Conservation (phyloP, 768 basidiomycete genomes). For the Collybia sordida region DNA sequence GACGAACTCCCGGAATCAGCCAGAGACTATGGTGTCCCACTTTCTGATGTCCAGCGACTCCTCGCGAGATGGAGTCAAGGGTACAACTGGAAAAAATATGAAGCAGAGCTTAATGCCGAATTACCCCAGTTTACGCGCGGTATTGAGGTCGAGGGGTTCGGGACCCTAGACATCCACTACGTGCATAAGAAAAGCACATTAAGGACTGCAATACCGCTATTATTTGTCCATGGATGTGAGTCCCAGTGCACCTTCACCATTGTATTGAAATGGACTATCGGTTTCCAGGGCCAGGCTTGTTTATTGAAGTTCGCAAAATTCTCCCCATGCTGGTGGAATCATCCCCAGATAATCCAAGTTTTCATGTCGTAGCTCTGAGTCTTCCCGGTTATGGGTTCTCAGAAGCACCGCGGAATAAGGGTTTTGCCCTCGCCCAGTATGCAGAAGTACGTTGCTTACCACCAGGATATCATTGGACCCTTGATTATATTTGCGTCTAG, state of each 20-base stretch:
- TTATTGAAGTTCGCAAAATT: conserved; percentile 57
- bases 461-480: neutral
- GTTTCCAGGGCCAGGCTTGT: conserved; percentile 60
- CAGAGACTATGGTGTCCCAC: conserved; percentile 50
- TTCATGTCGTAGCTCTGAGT: conserved; percentile 63
- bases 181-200: conserved; percentile 52
- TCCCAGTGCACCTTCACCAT: conserved; percentile 1
- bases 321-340: conserved; percentile 49
- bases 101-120: conserved; percentile 48
- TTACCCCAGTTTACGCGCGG: conserved; percentile 57
- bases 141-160: conserved; percentile 48
- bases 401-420: conserved; percentile 48
- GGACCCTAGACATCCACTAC: conserved; percentile 49
- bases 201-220: conserved; percentile 40
- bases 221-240: conserved; percentile 54
- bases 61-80: conserved; percentile 45
- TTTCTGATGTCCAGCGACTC: conserved; percentile 47
- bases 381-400: conserved; percentile 67
- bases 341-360: conserved; percentile 47
- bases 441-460: conserved; percentile 46
- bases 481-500: conserved; percentile 18
- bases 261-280: neutral
- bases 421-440: conserved; percentile 48
- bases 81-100: conserved; percentile 58
- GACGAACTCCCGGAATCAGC: conserved; percentile 54